Percentiles rank a stretch among this genome's conserved stretches.
Evolutionary conservation across 2,329 filamentous ascomycete genomes (phyloP).

Genomic region (Botryotinia convoluta): DNA sequence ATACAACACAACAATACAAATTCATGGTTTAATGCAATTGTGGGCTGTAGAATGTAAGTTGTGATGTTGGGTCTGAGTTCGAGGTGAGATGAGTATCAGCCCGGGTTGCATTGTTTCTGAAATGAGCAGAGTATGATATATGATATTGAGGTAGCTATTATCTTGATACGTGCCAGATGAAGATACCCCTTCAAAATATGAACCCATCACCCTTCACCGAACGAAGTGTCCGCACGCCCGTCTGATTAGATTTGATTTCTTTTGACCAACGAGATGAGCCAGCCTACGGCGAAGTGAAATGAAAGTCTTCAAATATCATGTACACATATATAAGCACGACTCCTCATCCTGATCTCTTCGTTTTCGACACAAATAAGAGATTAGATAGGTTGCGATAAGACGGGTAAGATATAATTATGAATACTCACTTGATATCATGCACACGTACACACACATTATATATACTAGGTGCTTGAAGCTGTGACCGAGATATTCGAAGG

Average conservation of each 20-base stretch:
- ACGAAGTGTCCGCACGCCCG: neutral
- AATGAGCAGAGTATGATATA: neutral
- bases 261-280: neutral
- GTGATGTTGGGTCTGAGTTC: neutral
- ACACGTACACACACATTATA: neutral
- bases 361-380: neutral
- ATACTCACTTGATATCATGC: neutral
- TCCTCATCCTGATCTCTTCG: neutral
- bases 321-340: neutral
- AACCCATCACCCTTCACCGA: neutral
- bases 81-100: neutral
- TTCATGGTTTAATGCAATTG: constrained; percentile 4
- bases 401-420: neutral
- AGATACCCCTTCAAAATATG: neutral
- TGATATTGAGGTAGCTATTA: neutral
- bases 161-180: neutral
- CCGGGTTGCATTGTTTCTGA: neutral
- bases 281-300: neutral
- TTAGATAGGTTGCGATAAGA: neutral
- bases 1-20: constrained; percentile 16
- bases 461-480: neutral
- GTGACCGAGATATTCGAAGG: neutral
- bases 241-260: neutral
- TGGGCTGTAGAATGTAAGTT: neutral
- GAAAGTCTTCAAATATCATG: neutral